Evolutionary conservation across 495 filamentous ascomycete genomes (phyloP).

Genomic region (Neurospora sp.): DNA sequence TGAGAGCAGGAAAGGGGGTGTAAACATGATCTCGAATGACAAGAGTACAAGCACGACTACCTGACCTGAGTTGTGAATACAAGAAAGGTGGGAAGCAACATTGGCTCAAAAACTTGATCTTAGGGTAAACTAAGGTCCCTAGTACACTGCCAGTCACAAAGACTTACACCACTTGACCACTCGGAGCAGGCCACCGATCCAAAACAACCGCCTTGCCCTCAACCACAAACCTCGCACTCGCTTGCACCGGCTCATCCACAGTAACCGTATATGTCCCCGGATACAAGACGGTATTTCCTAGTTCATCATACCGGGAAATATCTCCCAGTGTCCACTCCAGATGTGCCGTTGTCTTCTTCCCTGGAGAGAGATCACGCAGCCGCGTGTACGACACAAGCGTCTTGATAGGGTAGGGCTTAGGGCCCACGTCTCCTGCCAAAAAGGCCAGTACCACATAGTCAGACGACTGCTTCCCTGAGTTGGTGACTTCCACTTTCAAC

Average conservation of each 20-base stretch:
- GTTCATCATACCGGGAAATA: constrained; percentile 46
- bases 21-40: too few relatives aligned
- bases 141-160: neutral
- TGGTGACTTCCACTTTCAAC: constrained; percentile 28
- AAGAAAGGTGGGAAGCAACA: too few relatives aligned
- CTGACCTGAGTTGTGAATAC: too few relatives aligned
- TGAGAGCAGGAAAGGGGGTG: too few relatives aligned
- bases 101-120: too few relatives aligned
- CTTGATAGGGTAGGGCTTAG: constrained; percentile 53
- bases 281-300: constrained; percentile 52
- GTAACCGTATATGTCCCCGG: constrained; percentile 53
- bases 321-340: constrained; percentile 47
- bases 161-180: neutral
- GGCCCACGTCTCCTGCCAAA: constrained; percentile 44
- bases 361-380: constrained; percentile 34
- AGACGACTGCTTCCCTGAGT: constrained; percentile 44
- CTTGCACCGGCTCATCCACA: constrained; percentile 39
- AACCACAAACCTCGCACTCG: constrained; percentile 31
- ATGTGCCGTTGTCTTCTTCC: constrained; percentile 21
- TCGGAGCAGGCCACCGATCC: constrained; percentile 19
- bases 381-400: constrained; percentile 51
- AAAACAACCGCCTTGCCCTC: constrained; percentile 24
- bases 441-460: constrained; percentile 54
- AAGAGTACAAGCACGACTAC: too few relatives aligned
- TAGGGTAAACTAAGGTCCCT: too few relatives aligned